Base-by-base conservation (phyloP, 257 asterid genomes). In the Phtheirospermum japonicum region DNA sequence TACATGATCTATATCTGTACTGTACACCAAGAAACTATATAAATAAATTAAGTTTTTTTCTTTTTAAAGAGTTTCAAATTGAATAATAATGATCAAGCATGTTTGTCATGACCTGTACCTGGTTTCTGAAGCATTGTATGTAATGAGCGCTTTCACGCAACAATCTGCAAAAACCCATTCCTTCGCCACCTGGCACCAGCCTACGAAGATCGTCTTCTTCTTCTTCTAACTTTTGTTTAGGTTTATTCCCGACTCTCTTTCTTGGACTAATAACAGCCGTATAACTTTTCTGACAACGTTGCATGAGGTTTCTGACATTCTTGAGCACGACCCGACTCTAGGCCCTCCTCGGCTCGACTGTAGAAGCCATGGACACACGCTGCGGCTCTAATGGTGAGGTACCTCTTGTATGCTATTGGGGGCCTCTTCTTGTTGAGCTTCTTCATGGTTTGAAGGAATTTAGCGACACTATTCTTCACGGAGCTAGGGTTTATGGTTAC, bases 91-190 rank as follows among this genome's bases (percentile, higher is more conserved):
- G 71, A 61, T 76, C 46, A 36, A 77, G 84, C 20, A 89, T 71
- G 48, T 60, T 74, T 66, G 73, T 76, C 97, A 89, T 89, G 67
- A 89, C 82, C 69, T 84, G 81, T 75, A 86, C 82, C 83, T 89
- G 97, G 4, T 83, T 69, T 60, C 71, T 71, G 9, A 89, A 87
- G 69, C 94, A 86, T 80, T 79, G 75, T 46, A 89, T 81, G 61
- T 84, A 89, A 66, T 89, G 81, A 2, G 86, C 87, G 61, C 94
- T 80, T 79, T 89, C 97, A 61, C 70, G 76, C 66, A 84, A 70
- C 80, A 89, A 70, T 28, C 76, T 77, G 71, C 75, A 46, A 23
- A 67, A 53, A 33, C 40, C 86, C 97, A 89, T 84, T 2, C 33
- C 68, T 59, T 77, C 49, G 4, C 94, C 94, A 0, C 97, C 97